Evolutionary conservation across 129 eudicot species (phyloP).

Genomic region (Flaveria ramosissima): DNA sequence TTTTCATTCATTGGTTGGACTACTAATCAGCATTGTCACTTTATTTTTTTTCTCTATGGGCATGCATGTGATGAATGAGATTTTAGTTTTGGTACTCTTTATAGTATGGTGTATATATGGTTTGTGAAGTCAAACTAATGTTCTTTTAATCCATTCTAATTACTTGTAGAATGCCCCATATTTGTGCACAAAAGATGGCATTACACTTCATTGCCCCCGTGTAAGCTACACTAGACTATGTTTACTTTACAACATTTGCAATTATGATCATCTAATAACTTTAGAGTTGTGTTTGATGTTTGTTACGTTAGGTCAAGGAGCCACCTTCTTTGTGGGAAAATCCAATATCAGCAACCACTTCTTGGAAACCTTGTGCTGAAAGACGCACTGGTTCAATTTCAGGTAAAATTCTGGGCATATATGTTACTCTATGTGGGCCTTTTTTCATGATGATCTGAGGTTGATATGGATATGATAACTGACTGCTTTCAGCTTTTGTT

Average conservation of each 20-base stretch:
- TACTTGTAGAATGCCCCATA: constrained; percentile 82
- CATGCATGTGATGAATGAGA: constrained; percentile 8
- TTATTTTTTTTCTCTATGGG: not conserved
- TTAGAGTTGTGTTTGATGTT: constrained; percentile 15
- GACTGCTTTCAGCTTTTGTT: constrained; percentile 9
- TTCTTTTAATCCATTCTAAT: constrained; percentile 19
- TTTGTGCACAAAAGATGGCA: constrained; percentile 93
- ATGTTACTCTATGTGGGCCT: constrained; percentile 9
- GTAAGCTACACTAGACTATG: constrained; percentile 46
- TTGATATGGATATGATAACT: constrained; percentile 19
- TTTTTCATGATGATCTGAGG: not conserved
- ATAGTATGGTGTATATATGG: not conserved
- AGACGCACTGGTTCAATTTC: constrained; percentile 64
- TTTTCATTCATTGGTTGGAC: not conserved
- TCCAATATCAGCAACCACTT: constrained; percentile 90
- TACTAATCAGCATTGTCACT: not conserved
- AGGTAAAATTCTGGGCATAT: constrained; percentile 44
- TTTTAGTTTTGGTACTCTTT: not conserved
- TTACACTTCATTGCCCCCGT: constrained; percentile 73
- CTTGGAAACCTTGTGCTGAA: constrained; percentile 97
- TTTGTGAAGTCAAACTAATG: constrained; percentile 14
- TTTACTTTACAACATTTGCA: constrained; percentile 14
- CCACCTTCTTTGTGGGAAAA: constrained; percentile 93
- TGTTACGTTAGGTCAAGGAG: constrained; percentile 73
- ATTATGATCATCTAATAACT: constrained; percentile 7